A percentile compares a stretch with the other conserved stretches of the same genome.
Evolutionary conservation across 2,329 filamentous ascomycete species (phyloP).

Genomic region (Fusarium sacchari): DNA sequence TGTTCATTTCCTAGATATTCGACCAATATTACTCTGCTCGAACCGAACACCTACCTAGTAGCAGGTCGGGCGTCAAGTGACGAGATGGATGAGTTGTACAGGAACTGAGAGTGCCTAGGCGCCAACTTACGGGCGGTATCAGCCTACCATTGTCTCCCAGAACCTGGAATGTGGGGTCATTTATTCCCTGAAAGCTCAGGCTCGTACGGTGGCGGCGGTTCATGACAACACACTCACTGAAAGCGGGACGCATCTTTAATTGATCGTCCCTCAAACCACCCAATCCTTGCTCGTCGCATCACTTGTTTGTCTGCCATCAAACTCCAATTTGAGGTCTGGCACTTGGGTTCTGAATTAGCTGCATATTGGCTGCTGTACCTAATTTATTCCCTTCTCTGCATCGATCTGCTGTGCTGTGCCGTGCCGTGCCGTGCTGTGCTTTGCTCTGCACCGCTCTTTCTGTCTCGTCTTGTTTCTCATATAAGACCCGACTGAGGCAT

Average conservation of each 20-base stretch:
- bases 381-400: not conserved
- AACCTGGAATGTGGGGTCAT: not conserved
- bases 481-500: slow-evolving; percentile 9
- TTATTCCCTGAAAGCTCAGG: slow-evolving; percentile 22
- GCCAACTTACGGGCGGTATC: not conserved
- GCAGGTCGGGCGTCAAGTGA: not conserved
- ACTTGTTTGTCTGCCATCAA: slow-evolving; percentile 33
- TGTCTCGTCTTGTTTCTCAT: not conserved
- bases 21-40: not conserved
- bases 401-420: not conserved
- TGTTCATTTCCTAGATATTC: not conserved
- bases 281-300: slow-evolving; percentile 40
- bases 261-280: slow-evolving; percentile 32
- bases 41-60: not conserved
- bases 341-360: slow-evolving; percentile 20
- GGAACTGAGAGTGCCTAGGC: not conserved
- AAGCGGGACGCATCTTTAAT: slow-evolving; percentile 30
- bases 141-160: not conserved
- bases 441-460: slow-evolving; percentile 7
- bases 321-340: slow-evolving; percentile 12
- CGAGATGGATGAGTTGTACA: not conserved
- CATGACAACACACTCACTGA: slow-evolving; percentile 20
- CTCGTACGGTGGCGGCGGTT: slow-evolving; percentile 20
- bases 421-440: not conserved
- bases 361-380: slow-evolving; percentile 3